A percentile compares a stretch with the other conserved stretches of the same genome.
These are phyloP conservation scores for Ascochyta pisi DNA, from an alignment of 2,329 filamentous ascomycete species.

Conservation along the genomic window DNA sequence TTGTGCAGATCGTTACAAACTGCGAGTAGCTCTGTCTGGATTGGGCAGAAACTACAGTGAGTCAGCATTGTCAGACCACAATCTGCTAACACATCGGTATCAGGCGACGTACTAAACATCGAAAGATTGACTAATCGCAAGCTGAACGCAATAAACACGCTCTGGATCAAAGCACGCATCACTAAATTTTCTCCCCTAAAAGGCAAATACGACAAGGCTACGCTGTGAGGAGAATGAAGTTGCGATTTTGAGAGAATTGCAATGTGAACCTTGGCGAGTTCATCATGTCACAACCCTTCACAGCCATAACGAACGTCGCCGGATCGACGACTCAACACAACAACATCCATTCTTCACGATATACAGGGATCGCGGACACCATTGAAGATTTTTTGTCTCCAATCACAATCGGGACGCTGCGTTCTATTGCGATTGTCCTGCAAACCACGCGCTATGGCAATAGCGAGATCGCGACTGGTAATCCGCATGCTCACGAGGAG, in stretches of 20 bases:
- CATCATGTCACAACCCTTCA: too few relatives aligned
- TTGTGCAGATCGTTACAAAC: slow-evolving; percentile 4
- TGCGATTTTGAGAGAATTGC: too few relatives aligned
- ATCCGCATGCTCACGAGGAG: neutral
- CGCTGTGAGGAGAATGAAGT: too few relatives aligned
- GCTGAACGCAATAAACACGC: neutral
- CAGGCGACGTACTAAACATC: neutral
- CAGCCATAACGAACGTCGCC: too few relatives aligned
- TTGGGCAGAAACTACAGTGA: slow-evolving; percentile 3
- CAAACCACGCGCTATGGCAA: neutral
- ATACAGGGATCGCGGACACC: too few relatives aligned
- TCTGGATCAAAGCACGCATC: neutral
- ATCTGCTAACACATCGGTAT: slow-evolving; percentile 5
- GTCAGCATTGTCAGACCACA: slow-evolving; percentile 11
- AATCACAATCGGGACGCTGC: too few relatives aligned
- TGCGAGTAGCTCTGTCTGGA: neutral
- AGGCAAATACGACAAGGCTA: too few relatives aligned
- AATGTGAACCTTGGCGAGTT: too few relatives aligned
- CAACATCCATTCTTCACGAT: too few relatives aligned
- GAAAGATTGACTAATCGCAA: neutral
- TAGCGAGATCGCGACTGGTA: neutral
- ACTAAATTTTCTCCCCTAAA: neutral
- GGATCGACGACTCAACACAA: too few relatives aligned
- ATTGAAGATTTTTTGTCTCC: too few relatives aligned
- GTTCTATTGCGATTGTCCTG: neutral